Percentiles rank a stretch among this genome's conserved stretches.
phyloP scores from a whole-genome alignment of 805 yeast genomes.

The Vanderwaltozyma polyspora region DNA sequence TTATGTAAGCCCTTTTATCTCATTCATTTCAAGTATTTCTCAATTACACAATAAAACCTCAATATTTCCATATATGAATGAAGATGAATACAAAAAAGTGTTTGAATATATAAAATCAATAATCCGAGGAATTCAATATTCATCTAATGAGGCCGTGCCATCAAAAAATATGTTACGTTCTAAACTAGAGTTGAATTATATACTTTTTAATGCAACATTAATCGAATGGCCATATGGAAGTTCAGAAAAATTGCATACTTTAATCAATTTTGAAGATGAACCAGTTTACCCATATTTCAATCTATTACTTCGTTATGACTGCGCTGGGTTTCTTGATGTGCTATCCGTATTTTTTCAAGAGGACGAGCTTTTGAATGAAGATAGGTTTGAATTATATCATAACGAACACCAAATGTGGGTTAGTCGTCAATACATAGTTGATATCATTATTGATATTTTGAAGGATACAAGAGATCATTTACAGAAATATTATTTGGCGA shows the following conservation, averaged over 20 bases:
- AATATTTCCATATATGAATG: background rate
- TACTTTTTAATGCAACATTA: constrained; percentile 48
- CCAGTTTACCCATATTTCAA: constrained; percentile 64
- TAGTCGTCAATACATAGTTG: constrained; percentile 68
- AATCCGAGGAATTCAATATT: too few species aligned
- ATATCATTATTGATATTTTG: constrained; percentile 53
- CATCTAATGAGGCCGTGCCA: too few species aligned
- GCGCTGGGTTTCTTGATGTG: constrained; percentile 51
- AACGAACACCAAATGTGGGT: constrained; percentile 16
- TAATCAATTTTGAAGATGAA: constrained; percentile 26
- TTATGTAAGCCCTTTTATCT: constrained; percentile 57
- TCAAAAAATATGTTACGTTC: too few species aligned
- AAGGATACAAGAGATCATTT: constrained; percentile 26
- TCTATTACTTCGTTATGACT: constrained; percentile 41
- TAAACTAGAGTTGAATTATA: constrained; percentile 41
- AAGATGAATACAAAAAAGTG: background rate
- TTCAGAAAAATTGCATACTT: constrained; percentile 27
- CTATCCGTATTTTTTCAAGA: constrained; percentile 83
- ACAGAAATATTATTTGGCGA: constrained; percentile 34
- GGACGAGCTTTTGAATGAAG: constrained; percentile 62
- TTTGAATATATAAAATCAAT: too few species aligned
- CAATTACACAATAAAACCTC: too few species aligned
- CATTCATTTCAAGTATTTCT: constrained; percentile 39
- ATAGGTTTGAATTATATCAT: constrained; percentile 23
- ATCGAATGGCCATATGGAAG: constrained; percentile 36